Evolutionary conservation across 2,329 filamentous ascomycete species (phyloP), one percentile per base, ranked within the genome.

Genomic region (Calonectria hawksworthii): DNA sequence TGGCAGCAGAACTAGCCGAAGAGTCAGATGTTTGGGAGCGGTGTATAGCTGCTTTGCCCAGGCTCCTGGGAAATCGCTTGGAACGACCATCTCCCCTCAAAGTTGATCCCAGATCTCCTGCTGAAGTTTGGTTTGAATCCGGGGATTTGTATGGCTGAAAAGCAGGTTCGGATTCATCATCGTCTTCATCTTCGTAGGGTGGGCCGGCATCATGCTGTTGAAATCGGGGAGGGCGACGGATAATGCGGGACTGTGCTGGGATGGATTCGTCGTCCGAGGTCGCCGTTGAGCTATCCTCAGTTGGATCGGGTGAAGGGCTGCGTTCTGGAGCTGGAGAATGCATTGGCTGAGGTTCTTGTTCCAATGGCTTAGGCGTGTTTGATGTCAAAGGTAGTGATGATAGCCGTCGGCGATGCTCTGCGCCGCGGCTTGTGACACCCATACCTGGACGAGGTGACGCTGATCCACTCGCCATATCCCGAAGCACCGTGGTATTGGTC

Each of bases 21-120:
- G 93, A 94, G 78, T 94, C 91, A 0, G 91, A 92, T 2, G 90
- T 92, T 72, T 91, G 89, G 0, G 90, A 91, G 50, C 86, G 85
- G 59, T 88, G 85, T 4, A 85, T 81, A 9, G 82, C 81, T 4
- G 85, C 84, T 52, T 84, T 86, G 61, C 82, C 83, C 0, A 81
- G 66, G 21, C 66, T 73, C 68, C 75, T 80, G 4, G 79, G 78
- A 26, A 83, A 80, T 51, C 85, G 85, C 68, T 78, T 82, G 9
- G 76, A 54, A 0, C 82, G 28, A 84, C 83, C 82, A 63, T 90
- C 87, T 23, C 87, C 90, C 47, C 87, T 86, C 32, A 92, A 82
- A 1, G 90, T 92, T 26, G 90, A 90, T 41, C 86, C 87, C 32
- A 91, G 82, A 75, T 92, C 89, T 51, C 87, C 86, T 10, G 83